These are phyloP conservation scores for Karstenula rhodostoma DNA, from an alignment of 2,329 filamentous ascomycete species.

Conservation along the genomic window DNA sequence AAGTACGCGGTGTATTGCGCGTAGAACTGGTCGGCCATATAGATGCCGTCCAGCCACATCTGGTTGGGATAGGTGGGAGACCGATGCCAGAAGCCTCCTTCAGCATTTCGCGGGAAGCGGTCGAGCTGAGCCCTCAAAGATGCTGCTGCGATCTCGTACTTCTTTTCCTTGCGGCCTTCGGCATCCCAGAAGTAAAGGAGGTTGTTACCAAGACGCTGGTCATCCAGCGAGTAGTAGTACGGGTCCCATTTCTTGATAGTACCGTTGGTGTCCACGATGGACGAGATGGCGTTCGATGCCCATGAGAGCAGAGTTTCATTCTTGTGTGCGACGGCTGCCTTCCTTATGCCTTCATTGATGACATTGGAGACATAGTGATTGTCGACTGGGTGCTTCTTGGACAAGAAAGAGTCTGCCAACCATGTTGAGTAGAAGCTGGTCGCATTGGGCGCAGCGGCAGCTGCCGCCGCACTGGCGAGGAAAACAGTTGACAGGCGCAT, in stretches of 20 bases:
- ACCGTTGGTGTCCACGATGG: slow-evolving; percentile 58
- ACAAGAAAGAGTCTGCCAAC: slow-evolving; percentile 60
- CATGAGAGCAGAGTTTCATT: slow-evolving; percentile 56
- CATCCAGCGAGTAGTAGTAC: slow-evolving; percentile 57
- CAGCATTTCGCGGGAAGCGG: slow-evolving; percentile 58
- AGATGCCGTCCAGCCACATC: slow-evolving; percentile 66
- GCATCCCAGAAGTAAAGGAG: slow-evolving; percentile 60
- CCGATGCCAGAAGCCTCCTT: slow-evolving; percentile 65
- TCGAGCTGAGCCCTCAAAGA: slow-evolving; percentile 58
- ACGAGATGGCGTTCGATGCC: slow-evolving; percentile 57
- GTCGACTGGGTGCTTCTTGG: slow-evolving; percentile 49
- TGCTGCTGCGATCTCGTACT: slow-evolving; percentile 60
- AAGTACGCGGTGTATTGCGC: slow-evolving; percentile 51
- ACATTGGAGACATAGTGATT: slow-evolving; percentile 57
- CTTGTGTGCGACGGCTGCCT: slow-evolving; percentile 54
- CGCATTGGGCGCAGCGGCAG: slow-evolving; percentile 32
- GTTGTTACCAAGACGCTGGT: slow-evolving; percentile 63
- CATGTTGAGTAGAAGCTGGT: slow-evolving; percentile 45
- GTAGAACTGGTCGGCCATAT: slow-evolving; percentile 52
- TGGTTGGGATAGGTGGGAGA: slow-evolving; percentile 59
- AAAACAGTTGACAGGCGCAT: slow-evolving; percentile 18
- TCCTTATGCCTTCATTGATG: slow-evolving; percentile 58
- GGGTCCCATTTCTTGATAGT: slow-evolving; percentile 58
- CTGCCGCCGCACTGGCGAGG: slow-evolving; percentile 29
- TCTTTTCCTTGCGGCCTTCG: slow-evolving; percentile 49